phyloP scores from a whole-genome alignment of 208 protist species.

The Balamuthia mandrillaris region DNA sequence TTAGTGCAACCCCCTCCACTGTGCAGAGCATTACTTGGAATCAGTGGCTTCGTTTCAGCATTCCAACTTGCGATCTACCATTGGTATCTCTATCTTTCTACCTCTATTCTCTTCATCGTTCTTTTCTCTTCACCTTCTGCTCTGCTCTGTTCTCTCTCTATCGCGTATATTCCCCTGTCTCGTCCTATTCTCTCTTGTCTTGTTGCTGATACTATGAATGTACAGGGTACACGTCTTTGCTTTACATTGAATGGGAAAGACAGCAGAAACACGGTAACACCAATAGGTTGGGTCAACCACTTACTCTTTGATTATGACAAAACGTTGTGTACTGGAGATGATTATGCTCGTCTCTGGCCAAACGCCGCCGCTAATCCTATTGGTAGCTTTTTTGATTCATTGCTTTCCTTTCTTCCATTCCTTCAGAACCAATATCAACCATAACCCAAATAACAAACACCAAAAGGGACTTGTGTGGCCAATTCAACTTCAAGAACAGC shows the following conservation, averaged over 20 bases:
- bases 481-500: neutral
- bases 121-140: neutral
- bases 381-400: neutral
- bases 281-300: neutral
- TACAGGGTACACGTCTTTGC: slow-evolving; percentile 19
- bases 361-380: slow-evolving; percentile 56
- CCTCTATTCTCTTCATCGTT: neutral
- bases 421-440: neutral
- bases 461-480: neutral
- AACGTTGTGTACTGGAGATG: neutral
- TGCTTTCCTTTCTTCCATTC: neutral
- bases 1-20: neutral
- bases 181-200: neutral
- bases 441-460: neutral
- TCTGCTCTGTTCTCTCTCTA: neutral
- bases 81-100: neutral
- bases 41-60: slow-evolving; percentile 30
- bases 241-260: slow-evolving; percentile 2
- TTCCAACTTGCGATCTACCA: slow-evolving; percentile 14
- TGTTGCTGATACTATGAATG: too few species aligned
- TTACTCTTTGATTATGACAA: slow-evolving; percentile 19
- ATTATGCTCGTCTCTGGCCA: slow-evolving; percentile 40
- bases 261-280: neutral
- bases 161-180: neutral
- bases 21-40: slow-evolving; percentile 1